phyloP scores from a whole-genome alignment of 345 rosid genomes.

The Eucalyptus decipiens region DNA sequence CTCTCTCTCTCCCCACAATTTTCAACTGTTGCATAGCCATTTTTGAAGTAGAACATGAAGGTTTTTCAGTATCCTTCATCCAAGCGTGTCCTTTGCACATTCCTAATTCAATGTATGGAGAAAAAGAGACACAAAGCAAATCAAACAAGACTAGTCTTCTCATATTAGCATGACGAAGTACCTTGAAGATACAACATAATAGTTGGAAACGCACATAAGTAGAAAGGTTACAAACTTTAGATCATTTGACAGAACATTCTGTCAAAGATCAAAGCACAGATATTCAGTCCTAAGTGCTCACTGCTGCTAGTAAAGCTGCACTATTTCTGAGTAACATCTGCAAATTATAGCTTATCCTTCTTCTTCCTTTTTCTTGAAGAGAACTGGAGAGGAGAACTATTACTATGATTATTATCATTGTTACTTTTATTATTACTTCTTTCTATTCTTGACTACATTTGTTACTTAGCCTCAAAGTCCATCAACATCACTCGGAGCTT shows the following conservation, averaged over 20 bases:
- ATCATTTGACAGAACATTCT: neutral
- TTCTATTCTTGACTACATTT: neutral
- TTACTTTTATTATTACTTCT: neutral
- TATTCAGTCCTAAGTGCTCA: neutral
- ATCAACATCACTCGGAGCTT: constrained; percentile 12
- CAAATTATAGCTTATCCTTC: neutral
- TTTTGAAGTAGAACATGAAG: neutral
- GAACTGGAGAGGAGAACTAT: neutral
- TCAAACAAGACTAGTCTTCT: neutral
- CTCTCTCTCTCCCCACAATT: neutral
- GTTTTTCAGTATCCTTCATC: neutral
- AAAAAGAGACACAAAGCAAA: neutral
- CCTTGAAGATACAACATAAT: neutral
- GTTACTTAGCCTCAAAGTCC: neutral
- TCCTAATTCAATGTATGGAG: neutral
- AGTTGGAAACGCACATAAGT: neutral
- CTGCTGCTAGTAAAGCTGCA: neutral
- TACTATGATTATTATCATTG: neutral
- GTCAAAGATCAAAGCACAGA: neutral
- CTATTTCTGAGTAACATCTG: neutral
- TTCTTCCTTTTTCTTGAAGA: neutral
- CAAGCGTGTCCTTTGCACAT: neutral
- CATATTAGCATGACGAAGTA: neutral
- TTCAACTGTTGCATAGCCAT: neutral
- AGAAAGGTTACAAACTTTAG: neutral